Evolutionary conservation across 108 stramenopile species (phyloP).

Genomic region (Skeletonema menzelii): DNA sequence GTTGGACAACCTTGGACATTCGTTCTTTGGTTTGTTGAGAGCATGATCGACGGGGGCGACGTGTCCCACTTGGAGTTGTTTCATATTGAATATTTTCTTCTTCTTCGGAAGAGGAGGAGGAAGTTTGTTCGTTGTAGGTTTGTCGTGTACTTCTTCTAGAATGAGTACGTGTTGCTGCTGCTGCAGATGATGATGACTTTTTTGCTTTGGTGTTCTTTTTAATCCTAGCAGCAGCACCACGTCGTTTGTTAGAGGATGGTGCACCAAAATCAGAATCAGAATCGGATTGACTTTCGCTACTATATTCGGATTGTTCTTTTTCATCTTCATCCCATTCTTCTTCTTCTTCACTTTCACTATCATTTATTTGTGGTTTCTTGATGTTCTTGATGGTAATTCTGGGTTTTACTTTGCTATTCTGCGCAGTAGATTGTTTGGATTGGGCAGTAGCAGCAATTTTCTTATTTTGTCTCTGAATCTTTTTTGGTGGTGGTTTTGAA

Average conservation of each 20-base stretch:
- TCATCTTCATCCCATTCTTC: conserved; percentile 9
- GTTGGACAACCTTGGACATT: conserved; percentile 24
- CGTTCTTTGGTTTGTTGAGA: conserved; percentile 7
- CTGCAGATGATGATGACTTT: background rate
- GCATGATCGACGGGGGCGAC: conserved; percentile 29
- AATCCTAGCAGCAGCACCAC: background rate
- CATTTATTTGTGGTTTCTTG: no score
- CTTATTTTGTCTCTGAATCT: background rate
- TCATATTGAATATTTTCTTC: conserved; percentile 1
- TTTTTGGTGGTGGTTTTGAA: background rate
- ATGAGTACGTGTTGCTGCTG: background rate
- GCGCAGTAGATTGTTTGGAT: background rate
- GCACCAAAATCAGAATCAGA: conserved; percentile 16
- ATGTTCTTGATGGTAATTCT: background rate
- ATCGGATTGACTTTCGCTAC: conserved; percentile 3
- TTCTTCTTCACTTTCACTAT: no score
- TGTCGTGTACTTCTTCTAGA: background rate
- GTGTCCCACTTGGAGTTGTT: background rate
- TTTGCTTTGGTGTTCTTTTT: background rate
- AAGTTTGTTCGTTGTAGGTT: background rate
- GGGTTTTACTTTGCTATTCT: background rate
- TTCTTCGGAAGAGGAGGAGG: background rate
- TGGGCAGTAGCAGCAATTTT: background rate
- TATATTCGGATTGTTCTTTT: background rate
- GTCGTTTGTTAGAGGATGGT: background rate